Base-by-base conservation (phyloP, 2,329 filamentous ascomycete species). In the Drechslerella dactyloides region DNA sequence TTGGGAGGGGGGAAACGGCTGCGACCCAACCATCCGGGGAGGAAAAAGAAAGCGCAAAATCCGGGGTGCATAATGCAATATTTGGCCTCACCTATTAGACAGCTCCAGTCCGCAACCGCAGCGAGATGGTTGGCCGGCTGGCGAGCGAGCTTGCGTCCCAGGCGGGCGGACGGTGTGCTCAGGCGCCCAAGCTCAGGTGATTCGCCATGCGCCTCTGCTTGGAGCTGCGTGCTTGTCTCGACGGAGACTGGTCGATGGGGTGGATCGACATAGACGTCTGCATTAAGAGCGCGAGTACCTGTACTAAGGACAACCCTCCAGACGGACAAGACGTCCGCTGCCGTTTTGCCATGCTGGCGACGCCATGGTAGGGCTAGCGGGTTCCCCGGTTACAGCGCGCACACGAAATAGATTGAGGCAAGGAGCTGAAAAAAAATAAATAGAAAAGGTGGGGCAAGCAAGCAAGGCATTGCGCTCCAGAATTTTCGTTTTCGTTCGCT, bases 31-130 rank as follows among this genome's bases (percentile, higher is more conserved):
- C 44, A 37, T 58, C 57, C 57, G 65, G 65, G 58, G 65, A 48
- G 35, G 53, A 59, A 69, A 69, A 69, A 69, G 62, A 48, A 69
- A 69, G 46, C 11, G n/a, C 21, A 63, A 63, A 69, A 69, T 69
- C 65, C 21, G 65, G 65, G 65, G 65, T 69, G 65, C 65, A 69
- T 59, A 37, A 42, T 48, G 44, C 44, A 48, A 48, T 48, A 48
- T 48, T 19, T 21, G 44, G 19, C 44, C 44, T 48, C 44, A 19
- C 8, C 44, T 48, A 48, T 23, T 19, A 23, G n/a, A 48, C 44
- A 48, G 15, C 19, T 23, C 8, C 44, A 2, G 5, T 19, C 4
- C 19, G 15, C 44, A 19, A 5, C n/a, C 44, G 19, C 44, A 21
- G 11, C 8, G n/a, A 21, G 11, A 2, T 19, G n/a, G 15, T 48